Conservation (phyloP, 345 rosid genomes). For the Rhizophora mangle region DNA sequence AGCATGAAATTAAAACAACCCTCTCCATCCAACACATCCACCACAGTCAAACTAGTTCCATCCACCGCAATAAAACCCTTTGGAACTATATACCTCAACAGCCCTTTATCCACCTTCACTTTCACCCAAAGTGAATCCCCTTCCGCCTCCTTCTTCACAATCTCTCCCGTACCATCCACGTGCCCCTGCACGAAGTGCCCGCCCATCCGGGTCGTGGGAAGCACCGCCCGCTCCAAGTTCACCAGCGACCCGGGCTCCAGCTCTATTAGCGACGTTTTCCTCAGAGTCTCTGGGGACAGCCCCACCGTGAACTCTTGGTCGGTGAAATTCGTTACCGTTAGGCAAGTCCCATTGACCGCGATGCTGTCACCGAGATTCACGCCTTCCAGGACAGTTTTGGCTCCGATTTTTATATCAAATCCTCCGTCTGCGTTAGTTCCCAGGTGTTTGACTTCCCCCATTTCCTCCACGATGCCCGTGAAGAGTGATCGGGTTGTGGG, state of each 20-base stretch:
- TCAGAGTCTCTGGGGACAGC: conserved; percentile 71
- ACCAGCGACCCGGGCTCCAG: conserved; percentile 65
- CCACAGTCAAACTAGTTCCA: conserved; percentile 91
- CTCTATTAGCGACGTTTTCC: conserved; percentile 72
- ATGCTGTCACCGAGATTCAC: conserved; percentile 84
- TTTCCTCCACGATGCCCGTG: conserved; percentile 88
- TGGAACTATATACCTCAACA: conserved; percentile 72
- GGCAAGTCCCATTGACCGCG: conserved; percentile 81
- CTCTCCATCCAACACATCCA: conserved; percentile 73
- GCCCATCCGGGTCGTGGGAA: conserved; percentile 80
- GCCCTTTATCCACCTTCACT: conserved; percentile 48
- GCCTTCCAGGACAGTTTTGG: conserved; percentile 55
- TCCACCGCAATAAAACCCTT: conserved; percentile 88
- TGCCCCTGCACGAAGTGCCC: conserved; percentile 98
- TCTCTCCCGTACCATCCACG: conserved; percentile 89
- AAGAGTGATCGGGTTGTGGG: conserved; percentile 50
- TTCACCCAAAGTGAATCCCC: conserved; percentile 85
- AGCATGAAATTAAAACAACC: conserved; percentile 79
- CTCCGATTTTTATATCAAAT: conserved; percentile 57
- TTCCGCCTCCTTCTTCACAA: conserved; percentile 55
- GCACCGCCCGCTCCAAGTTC: conserved; percentile 85
- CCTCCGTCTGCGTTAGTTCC: conserved; percentile 63
- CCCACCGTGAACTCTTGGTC: conserved; percentile 62
- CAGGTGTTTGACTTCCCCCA: conserved; percentile 57
- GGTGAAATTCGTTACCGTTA: conserved; percentile 68